Percentiles rank a stretch among this genome's conserved stretches.
Conservation (phyloP, 2,329 filamentous ascomycete species). For the Lecanicillium sp. region DNA sequence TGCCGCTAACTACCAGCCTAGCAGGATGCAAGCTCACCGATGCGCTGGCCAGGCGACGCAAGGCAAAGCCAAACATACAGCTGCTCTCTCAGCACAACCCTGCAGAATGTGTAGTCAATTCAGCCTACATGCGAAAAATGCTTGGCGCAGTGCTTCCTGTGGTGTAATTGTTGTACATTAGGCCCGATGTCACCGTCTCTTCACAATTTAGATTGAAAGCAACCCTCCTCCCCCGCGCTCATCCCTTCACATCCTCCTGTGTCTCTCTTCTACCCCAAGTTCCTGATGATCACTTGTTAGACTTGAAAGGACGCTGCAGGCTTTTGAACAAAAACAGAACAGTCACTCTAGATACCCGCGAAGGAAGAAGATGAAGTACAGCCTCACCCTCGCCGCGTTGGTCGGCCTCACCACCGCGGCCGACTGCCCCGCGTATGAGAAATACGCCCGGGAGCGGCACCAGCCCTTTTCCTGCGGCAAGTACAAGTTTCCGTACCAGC, state of each 20-base stretch:
- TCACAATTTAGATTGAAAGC: neutral
- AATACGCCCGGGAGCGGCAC: conserved; percentile 40
- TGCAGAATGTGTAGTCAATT: no score
- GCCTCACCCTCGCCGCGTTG: neutral
- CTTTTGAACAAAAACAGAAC: neutral
- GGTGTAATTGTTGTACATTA: no score
- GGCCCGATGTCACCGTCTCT: no score
- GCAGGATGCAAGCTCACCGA: no score
- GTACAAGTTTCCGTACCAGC: conserved; percentile 71
- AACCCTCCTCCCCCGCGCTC: neutral
- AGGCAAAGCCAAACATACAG: neutral
- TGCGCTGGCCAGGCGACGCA: neutral
- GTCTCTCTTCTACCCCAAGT: neutral
- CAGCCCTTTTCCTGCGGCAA: conserved; percentile 70
- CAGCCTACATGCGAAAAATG: no score
- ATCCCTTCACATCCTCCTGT: neutral
- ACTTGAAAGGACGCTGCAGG: no score
- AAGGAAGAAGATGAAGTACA: conserved; percentile 9
- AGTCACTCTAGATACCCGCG: neutral
- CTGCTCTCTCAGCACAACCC: neutral
- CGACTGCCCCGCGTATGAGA: conserved; percentile 30
- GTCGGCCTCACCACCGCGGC: conserved; percentile 17
- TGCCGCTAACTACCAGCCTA: no score
- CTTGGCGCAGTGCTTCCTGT: no score
- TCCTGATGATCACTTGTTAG: neutral